Conservation (phyloP, 1,284 basidiomycete genomes). For the Chiua sp. region DNA sequence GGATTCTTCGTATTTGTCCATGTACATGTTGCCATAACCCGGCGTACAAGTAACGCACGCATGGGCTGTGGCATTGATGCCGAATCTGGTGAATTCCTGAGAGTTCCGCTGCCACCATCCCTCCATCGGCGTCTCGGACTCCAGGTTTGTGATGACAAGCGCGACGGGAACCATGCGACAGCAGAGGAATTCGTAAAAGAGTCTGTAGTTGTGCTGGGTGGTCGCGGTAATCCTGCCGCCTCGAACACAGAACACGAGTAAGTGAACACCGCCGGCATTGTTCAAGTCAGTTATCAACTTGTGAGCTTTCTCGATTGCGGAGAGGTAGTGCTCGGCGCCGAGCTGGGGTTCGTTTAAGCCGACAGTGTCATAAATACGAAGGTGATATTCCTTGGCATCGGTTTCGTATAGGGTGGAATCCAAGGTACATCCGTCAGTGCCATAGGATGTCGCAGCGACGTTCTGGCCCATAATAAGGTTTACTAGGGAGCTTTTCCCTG, state of each 20-base stretch:
- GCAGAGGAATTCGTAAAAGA: conserved; percentile 38
- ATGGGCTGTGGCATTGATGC: conserved; percentile 28
- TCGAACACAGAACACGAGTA: conserved; percentile 39
- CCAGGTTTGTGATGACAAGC: conserved; percentile 35
- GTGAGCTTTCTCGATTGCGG: conserved; percentile 37
- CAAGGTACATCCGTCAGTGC: conserved; percentile 35
- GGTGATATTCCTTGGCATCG: conserved; percentile 13
- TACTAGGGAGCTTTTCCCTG: conserved; percentile 39
- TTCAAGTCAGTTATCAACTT: conserved; percentile 26
- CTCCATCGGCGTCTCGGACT: conserved; percentile 37
- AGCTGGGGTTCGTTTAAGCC: conserved; percentile 37
- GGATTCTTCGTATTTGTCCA: conserved; percentile 36
- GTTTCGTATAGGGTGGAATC: conserved; percentile 32
- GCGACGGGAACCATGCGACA: conserved; percentile 34
- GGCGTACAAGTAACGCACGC: conserved; percentile 35
- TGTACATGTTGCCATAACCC: conserved; percentile 34
- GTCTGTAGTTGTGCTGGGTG: conserved; percentile 37
- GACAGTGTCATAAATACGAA: conserved; percentile 35
- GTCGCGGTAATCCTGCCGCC: conserved; percentile 38
- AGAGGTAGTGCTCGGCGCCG: conserved; percentile 31
- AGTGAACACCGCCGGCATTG: conserved; percentile 30
- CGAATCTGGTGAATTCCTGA: conserved; percentile 30
- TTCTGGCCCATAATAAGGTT: conserved; percentile 34
- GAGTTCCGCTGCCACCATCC: conserved; percentile 34
- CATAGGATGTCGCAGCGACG: conserved; percentile 32